phyloP scores from a whole-genome alignment of 805 yeast species.

The Saccharomycopsis babjevae region DNA sequence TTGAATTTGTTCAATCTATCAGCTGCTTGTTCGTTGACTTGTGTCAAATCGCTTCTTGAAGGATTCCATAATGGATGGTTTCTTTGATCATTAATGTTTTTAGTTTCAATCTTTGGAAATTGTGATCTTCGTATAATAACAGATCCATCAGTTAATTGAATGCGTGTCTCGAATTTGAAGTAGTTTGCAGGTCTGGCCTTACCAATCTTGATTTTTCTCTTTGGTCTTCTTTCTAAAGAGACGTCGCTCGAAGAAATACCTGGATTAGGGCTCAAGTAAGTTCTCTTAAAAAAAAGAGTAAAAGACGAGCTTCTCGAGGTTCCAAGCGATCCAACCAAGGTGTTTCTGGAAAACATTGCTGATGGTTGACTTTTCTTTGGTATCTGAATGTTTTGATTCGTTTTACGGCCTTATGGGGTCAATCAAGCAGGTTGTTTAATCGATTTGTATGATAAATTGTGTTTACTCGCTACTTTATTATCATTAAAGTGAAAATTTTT shows the following conservation, averaged over 20 bases:
- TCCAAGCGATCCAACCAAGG: background rate
- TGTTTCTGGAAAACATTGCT: background rate
- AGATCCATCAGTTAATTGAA: conserved; percentile 93
- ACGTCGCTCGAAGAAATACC: conserved; percentile 14
- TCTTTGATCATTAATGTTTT: conserved; percentile 83
- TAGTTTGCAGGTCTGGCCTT: conserved; percentile 91
- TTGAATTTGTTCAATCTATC: conserved; percentile 73
- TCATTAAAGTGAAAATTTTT: no score
- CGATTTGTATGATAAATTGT: no score
- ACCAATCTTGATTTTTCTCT: conserved; percentile 62
- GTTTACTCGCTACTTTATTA: no score
- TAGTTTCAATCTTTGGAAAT: conserved; percentile 76
- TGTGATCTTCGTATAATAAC: conserved; percentile 76
- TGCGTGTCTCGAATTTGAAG: conserved; percentile 76
- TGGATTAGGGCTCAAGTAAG: conserved; percentile 12
- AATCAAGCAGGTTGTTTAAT: no score
- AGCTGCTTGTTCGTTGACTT: conserved; percentile 71
- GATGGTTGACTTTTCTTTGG: no score
- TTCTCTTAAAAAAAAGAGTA: conserved; percentile 3
- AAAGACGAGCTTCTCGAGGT: background rate
- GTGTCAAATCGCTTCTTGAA: conserved; percentile 62
- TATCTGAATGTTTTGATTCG: no score
- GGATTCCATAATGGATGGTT: conserved; percentile 85
- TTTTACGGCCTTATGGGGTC: no score
- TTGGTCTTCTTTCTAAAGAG: conserved; percentile 36